A percentile compares a stretch with the other conserved stretches of the same genome.
phyloP scores from a whole-genome alignment of 225 moss, liverwort and hornwort genomes.

The Rhytidiadelphus loreus region DNA sequence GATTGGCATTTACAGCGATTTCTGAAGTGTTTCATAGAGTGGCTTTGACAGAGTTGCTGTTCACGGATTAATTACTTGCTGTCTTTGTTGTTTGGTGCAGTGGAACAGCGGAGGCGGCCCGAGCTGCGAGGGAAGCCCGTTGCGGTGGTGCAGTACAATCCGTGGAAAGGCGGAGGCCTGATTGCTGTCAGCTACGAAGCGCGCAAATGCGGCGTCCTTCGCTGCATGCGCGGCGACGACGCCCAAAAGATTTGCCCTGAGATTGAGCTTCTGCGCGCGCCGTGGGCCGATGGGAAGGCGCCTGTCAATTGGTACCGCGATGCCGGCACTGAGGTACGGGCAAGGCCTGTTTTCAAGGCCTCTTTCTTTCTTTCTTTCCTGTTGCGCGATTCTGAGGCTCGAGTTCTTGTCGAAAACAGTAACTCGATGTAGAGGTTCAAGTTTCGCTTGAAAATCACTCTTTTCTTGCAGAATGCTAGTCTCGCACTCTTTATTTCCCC shows the following conservation, averaged over 20 bases:
- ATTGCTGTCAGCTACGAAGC: slow-evolving; percentile 97
- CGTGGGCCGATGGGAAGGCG: slow-evolving; percentile 72
- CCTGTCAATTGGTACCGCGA: slow-evolving; percentile 75
- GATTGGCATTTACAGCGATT: not conserved
- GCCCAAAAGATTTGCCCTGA: slow-evolving; percentile 72
- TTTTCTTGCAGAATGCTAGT: not conserved
- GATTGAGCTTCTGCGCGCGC: slow-evolving; percentile 72
- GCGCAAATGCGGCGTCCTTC: slow-evolving; percentile 58
- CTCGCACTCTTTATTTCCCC: not conserved
- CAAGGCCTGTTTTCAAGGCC: not conserved
- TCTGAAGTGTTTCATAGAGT: not conserved
- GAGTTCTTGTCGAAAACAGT: not conserved
- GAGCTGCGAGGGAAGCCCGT: slow-evolving; percentile 86
- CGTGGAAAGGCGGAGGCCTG: slow-evolving; percentile 89
- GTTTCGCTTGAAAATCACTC: not conserved
- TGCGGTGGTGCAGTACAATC: slow-evolving; percentile 84
- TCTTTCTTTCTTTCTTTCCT: not conserved
- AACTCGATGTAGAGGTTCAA: not conserved
- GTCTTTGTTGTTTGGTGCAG: slow-evolving; percentile 16
- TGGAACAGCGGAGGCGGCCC: slow-evolving; percentile 79
- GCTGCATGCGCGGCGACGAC: slow-evolving; percentile 87
- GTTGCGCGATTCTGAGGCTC: not conserved
- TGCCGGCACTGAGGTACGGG: slow-evolving; percentile 71
- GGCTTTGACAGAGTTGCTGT: not conserved
- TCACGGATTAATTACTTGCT: not conserved